Base-by-base conservation (phyloP, 2,329 filamentous ascomycete species). In the Penicillium oxalicum region DNA sequence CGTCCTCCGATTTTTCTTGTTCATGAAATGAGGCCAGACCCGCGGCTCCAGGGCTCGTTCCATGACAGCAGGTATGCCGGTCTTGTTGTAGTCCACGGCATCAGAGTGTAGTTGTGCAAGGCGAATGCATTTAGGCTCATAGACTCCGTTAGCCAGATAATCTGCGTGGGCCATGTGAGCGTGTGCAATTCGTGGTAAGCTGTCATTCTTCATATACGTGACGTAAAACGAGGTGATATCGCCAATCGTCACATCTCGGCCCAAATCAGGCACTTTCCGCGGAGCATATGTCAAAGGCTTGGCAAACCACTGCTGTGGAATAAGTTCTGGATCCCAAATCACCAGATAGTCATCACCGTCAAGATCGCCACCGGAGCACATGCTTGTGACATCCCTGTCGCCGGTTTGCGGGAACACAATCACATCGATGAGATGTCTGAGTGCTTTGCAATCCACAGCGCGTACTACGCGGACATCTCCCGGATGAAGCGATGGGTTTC, bases 291-390 rank as follows among this genome's bases (percentile, higher is more conserved):
- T 77, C 88, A 97, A 95, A 0, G 93, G 84, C 0, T 78, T 71
- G 32, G 80, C 74, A 56, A 93, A 88, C 81, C 87, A 88, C 44
- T 79, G 71, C 1, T 68, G 56, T 0, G 88, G 88, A 26, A 94
- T 74, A 5, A 98, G 73, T 11, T 80, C 78, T 24, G 76, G 66
- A 57, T 98, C 91, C 91, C 93, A 98, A 40, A 96, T 86, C 4
- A 97, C 83, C 47, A 97, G 84, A 64, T 90, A 98, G 63, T 98
- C 93, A 60, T 98, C 93, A 0, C 93, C 93, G 62, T 98, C 93
- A 0, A 98, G 77, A 62, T 98, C 93, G 0, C 93, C 93, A 2
- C 93, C 93, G 4, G 93, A 95, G 55, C 93, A 90, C 91, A 97
- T 97, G 61, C 87, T 90, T 0, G 91, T 83, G 24, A 98, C 72